Evolutionary conservation across 306 rosid species (phyloP), one percentile per base, ranked within the genome.

Genomic region (Astragalus glycyphyllos): DNA sequence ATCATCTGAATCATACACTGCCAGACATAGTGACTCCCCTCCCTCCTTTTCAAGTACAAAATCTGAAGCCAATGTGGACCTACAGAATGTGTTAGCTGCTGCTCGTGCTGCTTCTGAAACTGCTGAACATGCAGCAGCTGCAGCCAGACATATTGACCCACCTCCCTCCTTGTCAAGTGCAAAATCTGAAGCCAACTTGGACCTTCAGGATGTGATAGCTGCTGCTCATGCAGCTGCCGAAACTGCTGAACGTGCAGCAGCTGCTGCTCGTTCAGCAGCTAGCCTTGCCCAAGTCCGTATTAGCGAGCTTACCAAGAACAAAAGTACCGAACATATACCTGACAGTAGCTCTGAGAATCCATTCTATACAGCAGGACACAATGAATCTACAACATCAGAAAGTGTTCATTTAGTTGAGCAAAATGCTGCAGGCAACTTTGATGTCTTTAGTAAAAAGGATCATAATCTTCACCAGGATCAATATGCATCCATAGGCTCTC

Each of bases 201-300:
- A 94, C 82, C 72, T 94, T 44, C 89, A 90, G 77, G 98, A 94
- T 69, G 97, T 94, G 61, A 56, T 94, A 79, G 92, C 92, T 65
- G 97, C 99, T 40, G 99, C 99, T 62, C 92, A 94, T 77, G 82
- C 85, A 75, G 99, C 99, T 61, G 97, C 97, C 8, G 97, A 94
- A 66, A 69, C 88, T 11, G 98, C 98, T 15, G 97, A 94, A 76
- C 85, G 86, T 23, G 98, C 98, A 8, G 97, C 98, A 0, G 87
- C 91, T 15, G 90, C 98, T 2, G 99, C 99, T 77, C 95, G 99
- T 65, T 65, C 91, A 8, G 97, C 92, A 0, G 97, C 97, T 70
- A 90, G 85, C 75, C 88, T 94, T 75, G 96, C 96, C 26, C 93
- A 89, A 79, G 69, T 79, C 69, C 90, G 92, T 64, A 94, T 87